These are phyloP conservation scores for Lentinula edodes DNA, from an alignment of 768 basidiomycete species.

Conservation along the genomic window DNA sequence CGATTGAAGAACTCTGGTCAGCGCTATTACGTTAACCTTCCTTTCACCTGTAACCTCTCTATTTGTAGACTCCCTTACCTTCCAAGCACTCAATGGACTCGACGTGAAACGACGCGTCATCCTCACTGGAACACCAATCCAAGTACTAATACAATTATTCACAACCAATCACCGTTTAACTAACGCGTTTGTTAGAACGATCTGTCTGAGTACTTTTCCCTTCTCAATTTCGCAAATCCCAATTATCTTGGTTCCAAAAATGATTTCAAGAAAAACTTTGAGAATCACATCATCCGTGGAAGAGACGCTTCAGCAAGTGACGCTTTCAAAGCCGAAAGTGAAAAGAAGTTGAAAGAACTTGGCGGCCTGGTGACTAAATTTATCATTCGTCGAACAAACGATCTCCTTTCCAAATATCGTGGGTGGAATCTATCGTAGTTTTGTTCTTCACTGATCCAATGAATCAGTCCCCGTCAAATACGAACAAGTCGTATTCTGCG, in stretches of 20 bases:
- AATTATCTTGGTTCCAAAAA: constrained; percentile 83
- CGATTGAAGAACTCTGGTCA: constrained; percentile 91
- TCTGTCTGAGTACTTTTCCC: constrained; percentile 89
- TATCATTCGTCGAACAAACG: constrained; percentile 92
- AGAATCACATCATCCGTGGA: constrained; percentile 85
- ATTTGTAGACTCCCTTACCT: constrained; percentile 74
- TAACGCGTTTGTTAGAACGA: constrained; percentile 56
- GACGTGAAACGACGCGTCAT: constrained; percentile 90
- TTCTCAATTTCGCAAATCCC: constrained; percentile 91
- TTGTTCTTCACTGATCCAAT: constrained; percentile 7
- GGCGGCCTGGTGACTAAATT: constrained; percentile 86
- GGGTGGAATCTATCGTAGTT: constrained; percentile 24
- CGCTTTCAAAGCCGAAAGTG: constrained; percentile 69
- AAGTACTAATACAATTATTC: constrained; percentile 35
- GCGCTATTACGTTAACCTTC: constrained; percentile 12
- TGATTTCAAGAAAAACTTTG: constrained; percentile 94
- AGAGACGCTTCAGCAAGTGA: constrained; percentile 86
- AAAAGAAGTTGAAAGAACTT: constrained; percentile 89
- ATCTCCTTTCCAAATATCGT: constrained; percentile 93
- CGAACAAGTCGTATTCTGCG: constrained; percentile 95
- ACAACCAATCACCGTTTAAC: neutral
- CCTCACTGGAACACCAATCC: constrained; percentile 90
- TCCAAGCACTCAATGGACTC: constrained; percentile 74
- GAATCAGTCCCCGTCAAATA: constrained; percentile 93
- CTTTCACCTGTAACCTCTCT: neutral